Conservation (phyloP, 495 filamentous ascomycete genomes). For the Penicillium roqueforti region DNA sequence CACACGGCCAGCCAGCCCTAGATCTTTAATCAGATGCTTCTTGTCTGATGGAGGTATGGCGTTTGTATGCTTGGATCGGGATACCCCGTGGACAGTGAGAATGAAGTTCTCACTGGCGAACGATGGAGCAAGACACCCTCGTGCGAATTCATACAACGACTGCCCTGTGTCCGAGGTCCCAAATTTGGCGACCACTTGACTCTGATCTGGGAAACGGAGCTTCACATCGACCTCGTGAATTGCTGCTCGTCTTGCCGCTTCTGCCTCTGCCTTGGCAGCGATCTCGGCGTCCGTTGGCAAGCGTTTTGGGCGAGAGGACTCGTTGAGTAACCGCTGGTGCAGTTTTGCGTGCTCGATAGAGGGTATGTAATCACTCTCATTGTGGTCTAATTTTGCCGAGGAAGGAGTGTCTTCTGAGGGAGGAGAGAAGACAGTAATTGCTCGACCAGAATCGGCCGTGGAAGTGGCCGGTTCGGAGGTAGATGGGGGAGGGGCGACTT, state of each 20-base stretch:
- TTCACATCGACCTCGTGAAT: conserved; percentile 69
- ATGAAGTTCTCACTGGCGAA: conserved; percentile 45
- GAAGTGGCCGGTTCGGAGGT: conserved; percentile 19
- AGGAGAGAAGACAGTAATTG: conserved; percentile 70
- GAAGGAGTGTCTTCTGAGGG: conserved; percentile 67
- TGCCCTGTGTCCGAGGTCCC: conserved; percentile 58
- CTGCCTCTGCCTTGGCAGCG: conserved; percentile 43
- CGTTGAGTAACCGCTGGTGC: conserved; percentile 69
- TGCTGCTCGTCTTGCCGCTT: conserved; percentile 57
- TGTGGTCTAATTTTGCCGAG: conserved; percentile 60
- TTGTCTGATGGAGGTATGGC: conserved; percentile 45
- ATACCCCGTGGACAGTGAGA: conserved; percentile 39
- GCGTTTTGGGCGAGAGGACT: conserved; percentile 60
- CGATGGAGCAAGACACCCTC: conserved; percentile 33
- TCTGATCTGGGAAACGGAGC: conserved; percentile 83
- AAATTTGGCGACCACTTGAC: conserved; percentile 62
- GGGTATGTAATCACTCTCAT: conserved; percentile 75
- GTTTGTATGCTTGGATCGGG: conserved; percentile 26
- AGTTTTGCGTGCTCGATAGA: conserved; percentile 80
- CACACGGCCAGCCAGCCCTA: conserved; percentile 63
- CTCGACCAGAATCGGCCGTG: conserved; percentile 33
- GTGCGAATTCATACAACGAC: conserved; percentile 65
- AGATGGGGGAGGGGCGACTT: conserved; percentile 14
- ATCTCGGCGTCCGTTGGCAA: conserved; percentile 50
- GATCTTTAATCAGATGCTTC: conserved; percentile 63